These are phyloP conservation scores for Syzygium jambos DNA, from an alignment of 345 rosid species.

Conservation along the genomic window DNA sequence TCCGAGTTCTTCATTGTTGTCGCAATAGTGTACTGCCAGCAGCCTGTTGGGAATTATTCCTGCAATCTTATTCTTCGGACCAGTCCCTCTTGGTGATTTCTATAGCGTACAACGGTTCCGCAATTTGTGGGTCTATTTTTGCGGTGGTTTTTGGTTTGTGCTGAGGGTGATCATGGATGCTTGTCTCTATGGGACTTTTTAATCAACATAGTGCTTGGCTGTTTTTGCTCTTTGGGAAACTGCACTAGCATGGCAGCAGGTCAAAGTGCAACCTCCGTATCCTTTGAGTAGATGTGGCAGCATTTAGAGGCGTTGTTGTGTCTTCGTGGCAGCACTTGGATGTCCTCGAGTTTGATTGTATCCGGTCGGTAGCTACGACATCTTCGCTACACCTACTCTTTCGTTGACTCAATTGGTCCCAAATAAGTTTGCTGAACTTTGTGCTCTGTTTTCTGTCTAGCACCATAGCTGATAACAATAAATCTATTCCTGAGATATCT, in stretches of 20 bases:
- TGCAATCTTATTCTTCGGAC: no score
- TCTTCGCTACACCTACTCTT: neutral
- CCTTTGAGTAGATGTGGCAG: neutral
- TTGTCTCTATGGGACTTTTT: neutral
- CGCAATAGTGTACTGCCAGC: no score
- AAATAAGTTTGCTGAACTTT: neutral
- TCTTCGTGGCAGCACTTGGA: neutral
- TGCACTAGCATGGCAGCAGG: neutral
- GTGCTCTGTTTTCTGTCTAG: neutral
- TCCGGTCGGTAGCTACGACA: neutral
- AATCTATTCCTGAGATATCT: no score
- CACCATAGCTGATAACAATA: no score
- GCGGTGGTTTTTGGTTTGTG: no score
- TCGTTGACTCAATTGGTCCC: neutral
- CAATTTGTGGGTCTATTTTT: no score
- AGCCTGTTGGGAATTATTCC: no score
- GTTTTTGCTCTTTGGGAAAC: neutral
- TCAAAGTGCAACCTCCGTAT: neutral
- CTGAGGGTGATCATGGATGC: neutral
- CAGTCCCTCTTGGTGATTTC: no score
- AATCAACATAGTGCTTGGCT: neutral
- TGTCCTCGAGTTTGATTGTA: neutral
- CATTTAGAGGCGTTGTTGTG: neutral
- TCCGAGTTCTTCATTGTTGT: no score
- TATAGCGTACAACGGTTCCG: no score